Conservation (phyloP, 2,329 filamentous ascomycete species). For the Stachybotrys elegans region DNA sequence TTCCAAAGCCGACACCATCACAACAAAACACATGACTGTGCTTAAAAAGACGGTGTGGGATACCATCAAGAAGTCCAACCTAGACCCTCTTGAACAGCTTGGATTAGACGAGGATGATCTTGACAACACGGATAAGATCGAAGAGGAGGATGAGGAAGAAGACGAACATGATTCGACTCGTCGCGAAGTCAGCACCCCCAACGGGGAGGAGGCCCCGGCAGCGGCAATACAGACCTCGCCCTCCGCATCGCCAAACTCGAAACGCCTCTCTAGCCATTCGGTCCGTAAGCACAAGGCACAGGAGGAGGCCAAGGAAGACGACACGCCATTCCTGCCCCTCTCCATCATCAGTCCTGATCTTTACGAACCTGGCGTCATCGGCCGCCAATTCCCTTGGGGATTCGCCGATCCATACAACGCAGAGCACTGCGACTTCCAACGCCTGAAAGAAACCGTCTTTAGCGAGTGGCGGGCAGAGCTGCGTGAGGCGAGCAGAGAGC, state of each 20-base stretch:
- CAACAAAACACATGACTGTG: constrained; percentile 87
- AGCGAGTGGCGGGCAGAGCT: constrained; percentile 89
- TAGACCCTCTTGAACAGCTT: constrained; percentile 84
- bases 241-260: constrained; percentile 31
- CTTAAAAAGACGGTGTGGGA: constrained; percentile 89
- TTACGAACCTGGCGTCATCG: constrained; percentile 74
- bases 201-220: constrained; percentile 33
- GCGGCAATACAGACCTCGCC: constrained; percentile 25
- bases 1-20: constrained; percentile 94
- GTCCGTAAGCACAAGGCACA: constrained; percentile 40
- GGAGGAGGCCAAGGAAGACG: constrained; percentile 43
- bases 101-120: constrained; percentile 71
- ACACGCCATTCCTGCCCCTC: constrained; percentile 72
- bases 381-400: constrained; percentile 92
- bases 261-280: constrained; percentile 42
- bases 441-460: constrained; percentile 88
- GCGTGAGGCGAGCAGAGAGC: constrained; percentile 81
- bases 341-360: constrained; percentile 92
- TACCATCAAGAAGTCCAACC: constrained; percentile 75
- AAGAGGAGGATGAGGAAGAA: constrained; percentile 47
- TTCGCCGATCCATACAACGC: constrained; percentile 91
- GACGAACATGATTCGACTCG: constrained; percentile 14
- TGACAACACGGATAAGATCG: constrained; percentile 47
- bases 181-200: constrained; percentile 13
- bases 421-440: constrained; percentile 89